Conservation (phyloP, 441 rosid genomes). For the Jatropha multifida region DNA sequence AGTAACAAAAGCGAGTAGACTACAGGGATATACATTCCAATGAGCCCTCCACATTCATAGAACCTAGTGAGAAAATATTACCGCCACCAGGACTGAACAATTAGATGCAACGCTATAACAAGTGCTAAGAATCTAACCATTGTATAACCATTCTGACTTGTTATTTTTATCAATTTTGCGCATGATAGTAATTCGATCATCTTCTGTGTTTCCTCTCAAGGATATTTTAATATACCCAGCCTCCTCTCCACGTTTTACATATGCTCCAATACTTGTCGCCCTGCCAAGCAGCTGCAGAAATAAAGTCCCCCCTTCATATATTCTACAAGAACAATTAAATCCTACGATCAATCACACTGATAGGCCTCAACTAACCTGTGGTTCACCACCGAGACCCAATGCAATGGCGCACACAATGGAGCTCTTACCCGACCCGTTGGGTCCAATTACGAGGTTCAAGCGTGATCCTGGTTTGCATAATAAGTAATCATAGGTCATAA, state of each 20-base stretch:
- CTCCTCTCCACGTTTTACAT: slow-evolving; percentile 92
- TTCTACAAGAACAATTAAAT: slow-evolving; percentile 13
- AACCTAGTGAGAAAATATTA: slow-evolving; percentile 2
- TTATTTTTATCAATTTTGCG: slow-evolving; percentile 87
- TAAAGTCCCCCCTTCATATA: slow-evolving; percentile 16
- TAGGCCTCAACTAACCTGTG: slow-evolving; percentile 57
- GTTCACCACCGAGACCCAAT: slow-evolving; percentile 91
- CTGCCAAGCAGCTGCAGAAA: slow-evolving; percentile 84
- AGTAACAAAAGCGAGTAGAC: background rate
- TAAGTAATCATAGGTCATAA: slow-evolving; percentile 82
- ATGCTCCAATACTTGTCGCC: slow-evolving; percentile 83
- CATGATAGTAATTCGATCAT: slow-evolving; percentile 49
- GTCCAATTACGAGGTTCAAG: slow-evolving; percentile 91
- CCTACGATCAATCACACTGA: slow-evolving; percentile 16
- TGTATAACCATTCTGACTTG: slow-evolving; percentile 92
- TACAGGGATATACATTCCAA: background rate
- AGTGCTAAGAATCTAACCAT: slow-evolving; percentile 47
- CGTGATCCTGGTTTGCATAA: slow-evolving; percentile 87
- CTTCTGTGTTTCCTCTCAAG: slow-evolving; percentile 58
- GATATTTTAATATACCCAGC: slow-evolving; percentile 72
- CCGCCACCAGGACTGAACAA: slow-evolving; percentile 9
- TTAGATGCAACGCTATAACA: background rate
- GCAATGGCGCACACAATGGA: slow-evolving; percentile 98
- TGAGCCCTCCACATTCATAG: background rate
- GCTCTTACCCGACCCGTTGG: slow-evolving; percentile 97